These are phyloP conservation scores for Boechera divaricarpa DNA, from an alignment of 345 rosid genomes.

Conservation along the genomic window DNA sequence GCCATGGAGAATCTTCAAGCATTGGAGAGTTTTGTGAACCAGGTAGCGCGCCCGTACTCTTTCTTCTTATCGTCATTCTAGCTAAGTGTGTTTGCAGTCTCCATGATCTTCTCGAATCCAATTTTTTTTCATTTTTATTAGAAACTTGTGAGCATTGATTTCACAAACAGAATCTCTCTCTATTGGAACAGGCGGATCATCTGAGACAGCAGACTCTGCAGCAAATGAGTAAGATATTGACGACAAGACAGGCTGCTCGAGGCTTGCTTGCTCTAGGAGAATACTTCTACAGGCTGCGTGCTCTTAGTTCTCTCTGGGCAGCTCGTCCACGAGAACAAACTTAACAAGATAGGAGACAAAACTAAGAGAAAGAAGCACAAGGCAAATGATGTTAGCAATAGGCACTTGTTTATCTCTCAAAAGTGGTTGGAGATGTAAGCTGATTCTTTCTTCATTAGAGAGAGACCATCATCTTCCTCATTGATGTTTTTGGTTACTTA, in stretches of 20 bases:
- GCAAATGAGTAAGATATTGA: conserved; percentile 73
- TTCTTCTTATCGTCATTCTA: background rate
- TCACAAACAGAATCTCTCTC: background rate
- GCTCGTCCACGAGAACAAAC: conserved; percentile 74
- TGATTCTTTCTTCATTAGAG: background rate
- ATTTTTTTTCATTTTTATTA: background rate
- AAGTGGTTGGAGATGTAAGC: background rate
- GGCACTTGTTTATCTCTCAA: background rate
- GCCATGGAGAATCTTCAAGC: conserved; percentile 73
- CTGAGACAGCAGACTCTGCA: conserved; percentile 83
- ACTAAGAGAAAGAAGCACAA: background rate
- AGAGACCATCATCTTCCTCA: background rate
- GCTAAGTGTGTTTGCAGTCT: background rate
- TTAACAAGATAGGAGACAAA: conserved; percentile 35
- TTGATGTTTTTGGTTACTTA: background rate
- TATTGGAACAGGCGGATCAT: conserved; percentile 78
- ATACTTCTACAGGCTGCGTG: conserved; percentile 85
- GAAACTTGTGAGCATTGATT: too few species aligned
- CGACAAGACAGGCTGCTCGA: conserved; percentile 83
- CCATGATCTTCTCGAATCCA: conserved; percentile 1
- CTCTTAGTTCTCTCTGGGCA: conserved; percentile 91
- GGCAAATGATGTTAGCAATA: background rate
- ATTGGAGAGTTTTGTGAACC: conserved; percentile 77
- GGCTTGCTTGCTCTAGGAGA: conserved; percentile 81
- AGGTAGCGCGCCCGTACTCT: conserved; percentile 54